These are phyloP conservation scores for Hordeum vulgare DNA, from an alignment of 176 grass and related monocot genomes.

Conservation along the genomic window DNA sequence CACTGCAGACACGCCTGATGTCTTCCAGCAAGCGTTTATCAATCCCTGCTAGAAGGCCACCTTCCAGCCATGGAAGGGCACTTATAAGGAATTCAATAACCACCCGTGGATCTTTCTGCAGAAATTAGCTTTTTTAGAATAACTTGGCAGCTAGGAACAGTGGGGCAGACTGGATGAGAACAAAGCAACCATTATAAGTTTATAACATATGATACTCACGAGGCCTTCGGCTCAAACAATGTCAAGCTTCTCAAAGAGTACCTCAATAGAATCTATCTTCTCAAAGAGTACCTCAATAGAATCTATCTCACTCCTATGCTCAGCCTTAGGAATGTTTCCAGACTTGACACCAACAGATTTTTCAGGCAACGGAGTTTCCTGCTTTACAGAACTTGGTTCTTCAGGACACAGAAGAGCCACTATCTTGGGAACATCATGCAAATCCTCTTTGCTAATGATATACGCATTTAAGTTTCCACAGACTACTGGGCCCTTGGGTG, in stretches of 20 bases:
- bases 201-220: constrained; percentile 21
- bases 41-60: neutral
- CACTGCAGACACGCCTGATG: neutral
- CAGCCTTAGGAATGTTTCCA: neutral
- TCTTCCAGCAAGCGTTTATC: constrained; percentile 26
- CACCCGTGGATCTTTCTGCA: constrained; percentile 22
- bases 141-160: neutral
- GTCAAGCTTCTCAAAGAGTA: constrained; percentile 23
- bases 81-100: constrained; percentile 24
- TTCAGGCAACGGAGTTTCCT: neutral
- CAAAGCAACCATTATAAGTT: neutral
- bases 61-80: constrained; percentile 17
- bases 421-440: too few species aligned
- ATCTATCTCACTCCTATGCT: neutral
- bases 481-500: too few species aligned
- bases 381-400: too few species aligned
- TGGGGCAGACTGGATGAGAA: neutral
- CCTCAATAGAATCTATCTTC: neutral
- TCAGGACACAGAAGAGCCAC: too few species aligned
- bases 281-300: neutral
- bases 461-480: too few species aligned
- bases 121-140: neutral
- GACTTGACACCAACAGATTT: neutral
- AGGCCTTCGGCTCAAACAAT: constrained; percentile 25
- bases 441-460: too few species aligned